Evolutionary conservation across 495 filamentous ascomycete species (phyloP), one percentile per base, ranked within the genome.

Genomic region (Penicillium lividum): DNA sequence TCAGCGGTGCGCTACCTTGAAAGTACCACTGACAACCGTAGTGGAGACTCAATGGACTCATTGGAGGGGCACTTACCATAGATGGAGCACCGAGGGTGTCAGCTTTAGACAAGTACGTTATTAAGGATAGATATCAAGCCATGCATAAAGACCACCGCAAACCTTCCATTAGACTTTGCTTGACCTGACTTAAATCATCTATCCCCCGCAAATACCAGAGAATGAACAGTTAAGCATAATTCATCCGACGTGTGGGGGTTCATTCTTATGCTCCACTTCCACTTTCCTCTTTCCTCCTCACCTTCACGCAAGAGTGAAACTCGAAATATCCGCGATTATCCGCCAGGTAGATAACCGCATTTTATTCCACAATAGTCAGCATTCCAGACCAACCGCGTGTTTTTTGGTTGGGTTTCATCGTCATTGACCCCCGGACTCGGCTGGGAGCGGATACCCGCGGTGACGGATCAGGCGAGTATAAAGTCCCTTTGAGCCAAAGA

Each of bases 361-460:
- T 4, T 8, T 5, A 33, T 27, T 49, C 28, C 46, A 13, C 15
- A 49, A 28, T 3, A 27, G 10, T 29, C 46, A 48, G 28, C 46
- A 49, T 49, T 49, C 46, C 50, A 61, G 48, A 22, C 18, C 15
- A 44, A n/a, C 43, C 7, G 2, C 50, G 8, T 36, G 28, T 25
- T 1, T 4, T 27, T 42, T 43, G 18, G 7, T 6, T 8, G 27
- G 43, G 44, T 10, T 47, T 30, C 13, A 10, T 61, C 38, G 61
- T 65, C 64, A 62, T 68, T 49, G 56, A 62, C 22, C 30, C 48
- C 46, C 34, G n/a, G 5, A 11, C 15, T 49, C 67, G 67, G 67
- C 55, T 70, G 65, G 58, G 60, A 40, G 54, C 67, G 67, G 67
- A 51, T 70, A 70, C 42, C 54, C 53, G 54, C 66, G 66, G 66